These are phyloP conservation scores for Viola pubescens DNA, from an alignment of 441 rosid genomes.

Conservation along the genomic window DNA sequence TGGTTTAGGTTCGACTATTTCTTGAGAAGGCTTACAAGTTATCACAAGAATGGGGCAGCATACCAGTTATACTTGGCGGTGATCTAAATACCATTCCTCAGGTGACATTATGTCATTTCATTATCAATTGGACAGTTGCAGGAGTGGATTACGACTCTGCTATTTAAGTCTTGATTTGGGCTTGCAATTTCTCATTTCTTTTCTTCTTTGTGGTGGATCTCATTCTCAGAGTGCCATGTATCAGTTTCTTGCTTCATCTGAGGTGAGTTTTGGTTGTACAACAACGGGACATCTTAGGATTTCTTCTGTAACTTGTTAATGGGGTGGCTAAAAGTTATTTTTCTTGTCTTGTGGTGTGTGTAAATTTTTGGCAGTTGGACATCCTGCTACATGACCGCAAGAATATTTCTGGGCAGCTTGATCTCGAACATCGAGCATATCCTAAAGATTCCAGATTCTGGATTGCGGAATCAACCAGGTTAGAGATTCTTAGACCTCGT, in stretches of 20 bases:
- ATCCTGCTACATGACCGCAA: constrained; percentile 54
- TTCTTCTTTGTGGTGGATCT: constrained; percentile 8
- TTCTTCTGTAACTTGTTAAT: no score
- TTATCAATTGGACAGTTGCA: constrained; percentile 7
- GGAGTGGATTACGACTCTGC: neutral
- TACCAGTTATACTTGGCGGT: constrained; percentile 80
- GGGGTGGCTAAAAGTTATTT: no score
- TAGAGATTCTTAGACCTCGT: neutral
- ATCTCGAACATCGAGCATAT: constrained; percentile 15
- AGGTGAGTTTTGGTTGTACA: constrained; percentile 45
- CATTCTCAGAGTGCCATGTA: constrained; percentile 74
- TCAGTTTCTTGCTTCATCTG: constrained; percentile 68
- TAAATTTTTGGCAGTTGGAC: constrained; percentile 51
- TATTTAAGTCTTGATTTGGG: constrained; percentile 12
- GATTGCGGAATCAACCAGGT: constrained; percentile 33
- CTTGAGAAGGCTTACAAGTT: constrained; percentile 70
- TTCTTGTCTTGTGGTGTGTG: constrained; percentile 8
- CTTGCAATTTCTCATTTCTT: constrained; percentile 18
- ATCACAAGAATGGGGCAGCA: constrained; percentile 74
- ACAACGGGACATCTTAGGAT: no score
- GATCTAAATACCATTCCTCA: constrained; percentile 82
- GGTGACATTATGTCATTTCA: constrained; percentile 31
- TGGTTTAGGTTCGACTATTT: constrained; percentile 56
- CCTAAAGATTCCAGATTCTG: constrained; percentile 26
- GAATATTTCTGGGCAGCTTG: constrained; percentile 64